Evolutionary conservation across 108 stramenopile species (phyloP).

Genomic region (Conticribra weissflogii): DNA sequence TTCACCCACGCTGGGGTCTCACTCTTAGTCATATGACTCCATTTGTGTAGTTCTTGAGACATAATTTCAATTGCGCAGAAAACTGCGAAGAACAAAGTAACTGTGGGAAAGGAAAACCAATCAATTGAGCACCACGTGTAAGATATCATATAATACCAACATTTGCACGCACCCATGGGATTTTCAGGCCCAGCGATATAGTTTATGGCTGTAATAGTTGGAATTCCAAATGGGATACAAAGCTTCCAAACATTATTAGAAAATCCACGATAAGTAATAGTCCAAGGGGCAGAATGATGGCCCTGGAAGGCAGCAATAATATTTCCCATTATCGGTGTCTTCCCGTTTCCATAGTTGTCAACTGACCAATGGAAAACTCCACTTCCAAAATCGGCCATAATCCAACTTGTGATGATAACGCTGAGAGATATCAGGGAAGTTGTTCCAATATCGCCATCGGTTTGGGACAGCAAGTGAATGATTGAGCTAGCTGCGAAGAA

Average conservation of each 20-base stretch:
- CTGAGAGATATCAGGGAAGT: slow-evolving; percentile 40
- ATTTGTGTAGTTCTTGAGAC: slow-evolving; percentile 92
- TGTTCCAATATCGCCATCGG: slow-evolving; percentile 42
- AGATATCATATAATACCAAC: too few relatives aligned
- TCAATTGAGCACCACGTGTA: too few relatives aligned
- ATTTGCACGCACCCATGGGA: slow-evolving; percentile 37
- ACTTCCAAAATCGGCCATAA: slow-evolving; percentile 82
- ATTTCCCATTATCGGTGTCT: slow-evolving; percentile 90
- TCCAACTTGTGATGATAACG: slow-evolving; percentile 56
- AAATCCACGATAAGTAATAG: slow-evolving; percentile 91
- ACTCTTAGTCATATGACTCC: slow-evolving; percentile 78
- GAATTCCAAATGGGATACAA: slow-evolving; percentile 79
- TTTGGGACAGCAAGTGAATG: slow-evolving; percentile 28
- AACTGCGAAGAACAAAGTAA: slow-evolving; percentile 64
- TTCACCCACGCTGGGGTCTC: slow-evolving; percentile 62
- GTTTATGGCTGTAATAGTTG: slow-evolving; percentile 59
- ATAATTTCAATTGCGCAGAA: slow-evolving; percentile 80
- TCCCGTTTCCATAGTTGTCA: slow-evolving; percentile 94
- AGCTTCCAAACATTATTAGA: slow-evolving; percentile 94
- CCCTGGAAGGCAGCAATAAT: slow-evolving; percentile 96
- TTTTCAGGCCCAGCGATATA: slow-evolving; percentile 48
- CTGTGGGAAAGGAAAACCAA: slow-evolving; percentile 11
- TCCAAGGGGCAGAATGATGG: slow-evolving; percentile 95
- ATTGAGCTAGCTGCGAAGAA: slow-evolving; percentile 50
- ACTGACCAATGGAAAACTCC: slow-evolving; percentile 94